Base-by-base conservation (phyloP, 2,329 filamentous ascomycete species). In the Epichloe sibirici region DNA sequence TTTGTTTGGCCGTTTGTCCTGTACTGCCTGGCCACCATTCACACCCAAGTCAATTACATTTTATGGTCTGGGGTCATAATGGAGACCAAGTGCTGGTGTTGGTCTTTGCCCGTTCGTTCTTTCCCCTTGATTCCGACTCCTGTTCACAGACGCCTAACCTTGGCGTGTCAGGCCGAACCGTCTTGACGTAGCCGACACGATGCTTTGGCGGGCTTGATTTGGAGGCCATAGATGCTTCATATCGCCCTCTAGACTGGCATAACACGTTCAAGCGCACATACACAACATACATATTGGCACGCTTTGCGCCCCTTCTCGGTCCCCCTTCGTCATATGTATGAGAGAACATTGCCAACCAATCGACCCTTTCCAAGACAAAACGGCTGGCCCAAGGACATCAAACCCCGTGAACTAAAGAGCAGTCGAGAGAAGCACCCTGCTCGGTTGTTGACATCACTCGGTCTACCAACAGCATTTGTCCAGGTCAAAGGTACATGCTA, bases 171-270 rank as follows among this genome's bases (percentile, higher is more conserved):
- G 57, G 62, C 57, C 57, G 56, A 51, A 56, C 5, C 23, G 21
- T 31, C 23, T 63, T 62, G 61, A 62, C 62, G 58, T 63, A 63
- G 58, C 57, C 56, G 48, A 54, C 48, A 51, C 52, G 45, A 57
- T 58, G 55, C 43, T 44, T 38, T 48, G 34, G 59, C 49, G 57
- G 58, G 58, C 62, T 55, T 56, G 51, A 58, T 61, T 56, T 44
- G 58, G 63, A 57, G 55, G 56, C 51, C 59, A 63, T 57, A 60
- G 60, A 56, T 61, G 54, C 55, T 59, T 53, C 53, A 48, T 48
- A 46, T 45, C 57, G 58, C 57, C 55, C 57, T 57, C 31, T 35
- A 34, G 12, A 8, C 40, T 43, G 28, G 35, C 17, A 23, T 43
- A 12, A 51, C 21, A 57, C 52, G 15, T 17, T 54, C 56, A 37